Percentiles rank a stretch among this genome's conserved stretches.
These are phyloP conservation scores for Pyrus pyrifolia DNA, from an alignment of 306 rosid genomes.

Conservation along the genomic window DNA sequence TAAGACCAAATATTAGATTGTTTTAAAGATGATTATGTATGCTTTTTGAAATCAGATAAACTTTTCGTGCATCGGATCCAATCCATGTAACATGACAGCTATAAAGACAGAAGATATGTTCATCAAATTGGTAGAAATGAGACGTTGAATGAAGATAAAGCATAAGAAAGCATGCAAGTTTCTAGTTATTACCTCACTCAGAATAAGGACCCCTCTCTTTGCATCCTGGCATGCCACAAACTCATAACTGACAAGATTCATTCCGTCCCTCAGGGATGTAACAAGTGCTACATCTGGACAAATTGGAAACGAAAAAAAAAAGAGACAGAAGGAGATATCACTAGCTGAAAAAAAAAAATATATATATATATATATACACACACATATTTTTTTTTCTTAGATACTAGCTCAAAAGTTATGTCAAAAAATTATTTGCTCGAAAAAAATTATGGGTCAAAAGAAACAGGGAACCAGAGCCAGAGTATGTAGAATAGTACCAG, in stretches of 20 bases:
- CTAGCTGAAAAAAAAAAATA: not conserved
- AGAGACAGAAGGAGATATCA: not conserved
- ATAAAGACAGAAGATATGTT: not conserved
- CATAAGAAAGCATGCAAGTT: constrained; percentile 14
- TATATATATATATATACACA: not conserved
- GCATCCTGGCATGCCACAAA: constrained; percentile 84
- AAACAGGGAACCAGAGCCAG: not conserved
- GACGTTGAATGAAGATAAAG: not conserved
- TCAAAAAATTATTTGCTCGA: not conserved
- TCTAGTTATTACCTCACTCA: constrained; percentile 61
- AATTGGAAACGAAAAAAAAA: not conserved
- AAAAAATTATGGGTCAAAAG: not conserved
- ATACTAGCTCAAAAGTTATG: too few relatives aligned
- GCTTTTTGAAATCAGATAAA: not conserved
- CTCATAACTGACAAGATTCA: constrained; percentile 92
- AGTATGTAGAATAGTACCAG: constrained; percentile 47
- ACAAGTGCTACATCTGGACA: constrained; percentile 72
- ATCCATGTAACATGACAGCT: not conserved
- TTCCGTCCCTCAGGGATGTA: constrained; percentile 83
- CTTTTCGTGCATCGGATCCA: not conserved
- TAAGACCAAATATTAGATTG: not conserved
- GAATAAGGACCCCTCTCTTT: constrained; percentile 83
- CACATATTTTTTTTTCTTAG: not conserved
- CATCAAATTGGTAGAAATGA: not conserved
- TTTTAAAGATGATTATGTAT: not conserved